Conservation (phyloP, 73 alveolate species). For the Paramecium octaurelia region DNA sequence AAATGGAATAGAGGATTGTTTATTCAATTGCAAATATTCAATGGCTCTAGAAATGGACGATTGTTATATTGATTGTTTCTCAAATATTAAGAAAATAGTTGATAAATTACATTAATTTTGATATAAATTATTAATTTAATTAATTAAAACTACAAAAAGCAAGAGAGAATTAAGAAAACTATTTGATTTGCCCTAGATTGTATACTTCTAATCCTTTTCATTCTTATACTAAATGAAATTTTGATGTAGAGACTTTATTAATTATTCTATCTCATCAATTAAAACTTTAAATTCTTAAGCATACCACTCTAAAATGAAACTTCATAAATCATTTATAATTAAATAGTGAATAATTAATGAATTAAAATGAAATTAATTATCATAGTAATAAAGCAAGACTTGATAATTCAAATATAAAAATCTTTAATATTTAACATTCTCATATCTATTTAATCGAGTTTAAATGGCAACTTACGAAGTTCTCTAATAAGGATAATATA, state of each 20-base stretch:
- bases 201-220: background rate
- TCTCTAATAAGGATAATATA: background rate
- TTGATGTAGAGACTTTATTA: background rate
- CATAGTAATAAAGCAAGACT: background rate
- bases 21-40: background rate
- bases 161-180: background rate
- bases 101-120: background rate
- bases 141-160: background rate
- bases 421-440: background rate
- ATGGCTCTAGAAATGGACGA: background rate
- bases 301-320: background rate
- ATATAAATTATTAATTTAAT: background rate
- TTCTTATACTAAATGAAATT: background rate
- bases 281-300: background rate
- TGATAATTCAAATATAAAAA: background rate
- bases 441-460: background rate
- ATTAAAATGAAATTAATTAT: too few species aligned
- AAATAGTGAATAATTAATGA: too few species aligned
- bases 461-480: background rate
- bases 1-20: background rate
- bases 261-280: background rate
- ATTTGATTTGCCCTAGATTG: background rate
- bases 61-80: background rate
- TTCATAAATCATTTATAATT: background rate
- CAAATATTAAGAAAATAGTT: background rate